phyloP scores from a whole-genome alignment of 352 stramenopile species.

The Phytopythium chamaehyphon region DNA sequence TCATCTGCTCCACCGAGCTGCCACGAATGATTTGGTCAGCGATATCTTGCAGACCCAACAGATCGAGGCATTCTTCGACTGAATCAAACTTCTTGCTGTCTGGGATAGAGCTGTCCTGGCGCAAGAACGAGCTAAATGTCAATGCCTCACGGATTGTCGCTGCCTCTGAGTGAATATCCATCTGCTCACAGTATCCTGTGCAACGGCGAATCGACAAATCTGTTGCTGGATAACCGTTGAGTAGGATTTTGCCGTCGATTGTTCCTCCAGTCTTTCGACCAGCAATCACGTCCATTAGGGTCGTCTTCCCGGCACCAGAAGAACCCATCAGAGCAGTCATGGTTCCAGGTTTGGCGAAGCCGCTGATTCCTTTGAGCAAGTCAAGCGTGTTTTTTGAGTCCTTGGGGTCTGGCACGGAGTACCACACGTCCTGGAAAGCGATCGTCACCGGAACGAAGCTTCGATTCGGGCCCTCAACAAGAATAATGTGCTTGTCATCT shows the following conservation, averaged over 20 bases:
- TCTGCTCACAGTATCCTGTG: too few species aligned
- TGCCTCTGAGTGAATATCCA: too few species aligned
- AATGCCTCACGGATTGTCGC: too few species aligned
- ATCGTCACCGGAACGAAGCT: slow-evolving; percentile 31
- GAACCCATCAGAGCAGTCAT: slow-evolving; percentile 50
- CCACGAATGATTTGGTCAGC: too few species aligned
- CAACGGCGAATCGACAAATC: slow-evolving; percentile 15
- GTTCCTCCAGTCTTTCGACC: slow-evolving; percentile 80
- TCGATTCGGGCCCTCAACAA: slow-evolving; percentile 7
- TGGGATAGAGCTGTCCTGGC: slow-evolving; percentile 21
- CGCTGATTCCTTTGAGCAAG: slow-evolving; percentile 33
- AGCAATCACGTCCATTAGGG: slow-evolving; percentile 88
- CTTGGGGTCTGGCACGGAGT: slow-evolving; percentile 15
- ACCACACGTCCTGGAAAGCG: slow-evolving; percentile 26
- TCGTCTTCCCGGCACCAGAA: slow-evolving; percentile 29
- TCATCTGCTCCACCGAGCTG: too few species aligned
- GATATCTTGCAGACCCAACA: too few species aligned
- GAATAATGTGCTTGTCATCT: too few species aligned
- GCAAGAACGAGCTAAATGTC: slow-evolving; percentile 73
- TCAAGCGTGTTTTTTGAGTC: slow-evolving; percentile 21
- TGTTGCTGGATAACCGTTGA: slow-evolving; percentile 68
- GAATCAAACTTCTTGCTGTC: slow-evolving; percentile 20
- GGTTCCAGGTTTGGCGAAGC: slow-evolving; percentile 26
- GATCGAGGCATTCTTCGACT: slow-evolving; percentile 9
- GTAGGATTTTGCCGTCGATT: slow-evolving; percentile 63